Conservation (phyloP, 2,329 filamentous ascomycete genomes). For the Neospermospora avenae region DNA sequence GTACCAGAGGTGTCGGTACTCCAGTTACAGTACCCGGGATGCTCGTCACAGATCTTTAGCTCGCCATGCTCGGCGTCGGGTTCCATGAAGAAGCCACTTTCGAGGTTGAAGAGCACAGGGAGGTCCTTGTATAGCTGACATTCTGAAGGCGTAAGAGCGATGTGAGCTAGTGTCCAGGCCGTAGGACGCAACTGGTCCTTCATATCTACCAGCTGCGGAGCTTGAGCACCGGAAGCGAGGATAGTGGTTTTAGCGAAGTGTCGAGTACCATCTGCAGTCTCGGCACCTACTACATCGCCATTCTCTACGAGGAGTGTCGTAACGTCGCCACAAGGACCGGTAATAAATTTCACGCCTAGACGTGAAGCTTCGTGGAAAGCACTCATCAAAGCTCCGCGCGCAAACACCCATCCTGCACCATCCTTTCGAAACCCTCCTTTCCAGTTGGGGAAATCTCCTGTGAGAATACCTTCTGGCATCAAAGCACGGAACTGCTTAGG, state of each 20-base stretch:
- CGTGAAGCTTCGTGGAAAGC: conserved; percentile 43
- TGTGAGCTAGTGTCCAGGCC: conserved; percentile 51
- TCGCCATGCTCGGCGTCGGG: conserved; percentile 44
- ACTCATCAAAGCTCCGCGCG: conserved; percentile 46
- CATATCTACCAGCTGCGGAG: conserved; percentile 46
- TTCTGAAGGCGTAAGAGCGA: conserved; percentile 46
- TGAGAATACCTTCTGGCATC: conserved; percentile 50
- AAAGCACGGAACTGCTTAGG: conserved; percentile 46
- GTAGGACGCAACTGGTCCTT: conserved; percentile 51
- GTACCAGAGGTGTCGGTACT: conserved; percentile 23
- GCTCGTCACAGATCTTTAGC: conserved; percentile 52
- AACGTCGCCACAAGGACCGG: conserved; percentile 40
- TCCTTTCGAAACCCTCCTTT: conserved; percentile 45
- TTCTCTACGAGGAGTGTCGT: conserved; percentile 38
- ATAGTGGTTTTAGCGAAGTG: conserved; percentile 45
- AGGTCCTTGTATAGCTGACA: conserved; percentile 43
- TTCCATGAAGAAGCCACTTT: conserved; percentile 49
- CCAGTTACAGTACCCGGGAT: conserved; percentile 53
- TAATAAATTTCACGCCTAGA: conserved; percentile 46
- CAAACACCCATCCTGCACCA: conserved; percentile 52
- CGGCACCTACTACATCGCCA: conserved; percentile 41
- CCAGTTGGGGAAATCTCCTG: conserved; percentile 48
- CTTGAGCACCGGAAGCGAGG: conserved; percentile 47
- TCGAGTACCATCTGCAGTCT: conserved; percentile 40
- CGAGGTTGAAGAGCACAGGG: conserved; percentile 48